Evolutionary conservation across 129 eudicot genomes (phyloP).

Genomic region (Cynara cardunculus): DNA sequence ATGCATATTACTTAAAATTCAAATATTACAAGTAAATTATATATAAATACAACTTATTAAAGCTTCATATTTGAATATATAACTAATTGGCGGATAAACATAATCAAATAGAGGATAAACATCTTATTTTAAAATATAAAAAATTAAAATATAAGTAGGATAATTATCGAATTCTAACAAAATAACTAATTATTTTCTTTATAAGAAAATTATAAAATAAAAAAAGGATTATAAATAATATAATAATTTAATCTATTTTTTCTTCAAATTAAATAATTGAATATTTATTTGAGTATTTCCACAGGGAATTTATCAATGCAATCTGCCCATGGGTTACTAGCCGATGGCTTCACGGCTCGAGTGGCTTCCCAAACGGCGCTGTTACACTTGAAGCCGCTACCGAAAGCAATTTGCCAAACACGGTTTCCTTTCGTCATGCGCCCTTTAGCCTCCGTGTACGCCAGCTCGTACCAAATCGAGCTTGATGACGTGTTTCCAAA

Average conservation of each 20-base stretch:
- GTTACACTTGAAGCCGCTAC: conserved; percentile 69
- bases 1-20: too few species aligned
- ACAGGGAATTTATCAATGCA: conserved; percentile 52
- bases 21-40: too few species aligned
- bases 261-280: not conserved
- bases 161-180: too few species aligned
- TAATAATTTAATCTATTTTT: not conserved
- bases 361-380: conserved; percentile 79
- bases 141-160: too few species aligned
- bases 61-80: too few species aligned
- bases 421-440: conserved; percentile 51
- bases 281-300: conserved; percentile 15
- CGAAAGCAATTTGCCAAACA: conserved; percentile 69
- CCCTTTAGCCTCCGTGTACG: conserved; percentile 64
- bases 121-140: too few species aligned
- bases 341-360: conserved; percentile 39
- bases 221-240: not conserved
- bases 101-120: too few species aligned
- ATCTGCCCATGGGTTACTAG: conserved; percentile 43
- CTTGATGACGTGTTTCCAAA: conserved; percentile 72
- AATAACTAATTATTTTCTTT: too few species aligned
- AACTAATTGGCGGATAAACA: too few species aligned
- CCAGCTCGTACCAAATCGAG: conserved; percentile 68
- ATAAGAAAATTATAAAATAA: too few species aligned
- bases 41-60: too few species aligned